Percentiles rank a stretch among this genome's conserved stretches.
phyloP scores from a whole-genome alignment of 768 basidiomycete species.

The Boletus reticuloceps region DNA sequence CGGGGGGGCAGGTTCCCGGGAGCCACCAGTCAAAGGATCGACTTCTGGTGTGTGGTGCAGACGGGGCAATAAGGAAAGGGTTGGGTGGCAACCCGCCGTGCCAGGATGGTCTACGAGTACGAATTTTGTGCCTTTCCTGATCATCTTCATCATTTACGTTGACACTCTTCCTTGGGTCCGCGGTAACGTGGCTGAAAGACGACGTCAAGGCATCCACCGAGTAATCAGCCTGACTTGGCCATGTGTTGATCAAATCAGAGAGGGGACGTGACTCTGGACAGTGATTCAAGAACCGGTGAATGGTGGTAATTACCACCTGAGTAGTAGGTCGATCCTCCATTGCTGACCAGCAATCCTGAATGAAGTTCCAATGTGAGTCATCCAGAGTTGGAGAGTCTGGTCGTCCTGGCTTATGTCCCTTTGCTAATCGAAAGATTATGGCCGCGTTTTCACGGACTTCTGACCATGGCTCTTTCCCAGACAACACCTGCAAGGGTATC shows the following conservation, averaged over 20 bases:
- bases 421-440: slow-evolving; percentile 3
- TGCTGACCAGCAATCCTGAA: not conserved
- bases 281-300: not conserved
- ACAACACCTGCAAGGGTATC: not conserved
- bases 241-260: not conserved
- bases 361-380: not conserved
- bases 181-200: no score
- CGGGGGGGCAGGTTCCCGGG: slow-evolving; percentile 19
- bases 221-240: no score
- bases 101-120: slow-evolving; percentile 45
- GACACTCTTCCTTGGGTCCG: no score
- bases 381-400: not conserved
- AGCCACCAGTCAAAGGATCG: slow-evolving; percentile 30
- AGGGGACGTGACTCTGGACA: not conserved
- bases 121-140: not conserved
- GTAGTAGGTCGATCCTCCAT: not conserved
- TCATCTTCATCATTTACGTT: no score
- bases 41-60: slow-evolving; percentile 13
- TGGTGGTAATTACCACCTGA: not conserved
- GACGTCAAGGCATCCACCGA: no score
- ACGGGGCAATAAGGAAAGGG: slow-evolving; percentile 22
- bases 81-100: slow-evolving; percentile 30
- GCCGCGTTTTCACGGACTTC: not conserved
- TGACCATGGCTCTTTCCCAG: slow-evolving; percentile 11
- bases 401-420: not conserved